Evolutionary conservation across 768 basidiomycete genomes (phyloP), one percentile per base, ranked within the genome.

Genomic region (Amanita exitialis): DNA sequence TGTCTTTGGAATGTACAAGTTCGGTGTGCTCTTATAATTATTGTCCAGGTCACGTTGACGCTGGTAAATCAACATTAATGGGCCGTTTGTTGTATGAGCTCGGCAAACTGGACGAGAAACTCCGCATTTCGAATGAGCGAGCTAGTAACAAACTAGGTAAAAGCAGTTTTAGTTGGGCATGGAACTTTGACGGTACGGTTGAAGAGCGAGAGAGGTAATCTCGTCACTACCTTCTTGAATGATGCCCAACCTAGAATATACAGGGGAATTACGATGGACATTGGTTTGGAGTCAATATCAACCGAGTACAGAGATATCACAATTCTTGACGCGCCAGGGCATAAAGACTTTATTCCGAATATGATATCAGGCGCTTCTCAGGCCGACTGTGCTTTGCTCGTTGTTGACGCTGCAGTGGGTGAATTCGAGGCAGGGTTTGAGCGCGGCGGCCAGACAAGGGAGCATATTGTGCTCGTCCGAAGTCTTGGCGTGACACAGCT

Each of bases 301-400:
- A 97, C 93, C 0, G 69, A 80, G 0, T 76, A 84, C 56, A 77
- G 87, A 45, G 77, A 82, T 55, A 82, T 98, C 57, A 96, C 92
- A 1, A 79, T 99, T n/a, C 78, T 99, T 27, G 96, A 99, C 59
- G 95, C 95, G 0, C 96, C 96, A 0, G 96, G 96, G 0, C 96
- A 99, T 66, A 86, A 83, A 57, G 96, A 99, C 61, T 98, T 98
- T 59, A 87, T 99, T 55, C 96, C 96, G 1, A 98, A 98, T 62
- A 98, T 98, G 95, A 99, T 99, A 47, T 97, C 94, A 0, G 96
- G 96, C 1, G 95, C 96, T 6, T 83, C 94, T 2, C 96, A 97
- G 66, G 96, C 95, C 0, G 96, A 98, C 58, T 90, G 90, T 43
- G 92, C 96, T 0, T 67, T 98, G 6, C 80, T 98, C 18, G 94